Conservation (phyloP, 2,329 filamentous ascomycete genomes). For the Colletotrichum abscissum region DNA sequence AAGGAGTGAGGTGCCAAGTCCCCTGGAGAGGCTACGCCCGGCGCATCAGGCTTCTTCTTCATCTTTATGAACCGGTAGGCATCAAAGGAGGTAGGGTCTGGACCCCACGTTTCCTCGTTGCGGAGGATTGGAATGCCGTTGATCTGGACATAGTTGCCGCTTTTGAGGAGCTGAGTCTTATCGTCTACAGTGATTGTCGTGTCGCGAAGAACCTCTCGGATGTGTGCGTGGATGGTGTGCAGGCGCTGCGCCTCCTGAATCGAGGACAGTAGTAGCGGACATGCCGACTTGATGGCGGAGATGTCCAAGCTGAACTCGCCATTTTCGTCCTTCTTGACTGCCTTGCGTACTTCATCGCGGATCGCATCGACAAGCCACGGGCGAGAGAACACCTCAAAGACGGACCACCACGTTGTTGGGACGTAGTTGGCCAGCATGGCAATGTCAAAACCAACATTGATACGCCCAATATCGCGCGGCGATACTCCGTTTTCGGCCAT, state of each 20-base stretch:
- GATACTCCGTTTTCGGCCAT: not conserved
- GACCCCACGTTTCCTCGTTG: conserved; percentile 39
- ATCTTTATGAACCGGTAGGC: conserved; percentile 43
- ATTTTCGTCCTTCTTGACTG: conserved; percentile 3
- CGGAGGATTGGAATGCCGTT: conserved; percentile 38
- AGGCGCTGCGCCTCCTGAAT: conserved; percentile 50
- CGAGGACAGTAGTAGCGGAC: conserved; percentile 48
- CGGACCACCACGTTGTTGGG: conserved; percentile 56
- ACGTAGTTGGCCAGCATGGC: conserved; percentile 55
- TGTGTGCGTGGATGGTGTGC: conserved; percentile 40
- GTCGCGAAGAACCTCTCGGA: conserved; percentile 47
- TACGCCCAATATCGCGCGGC: not conserved
- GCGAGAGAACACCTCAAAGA: conserved; percentile 55
- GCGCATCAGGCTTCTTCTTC: not conserved
- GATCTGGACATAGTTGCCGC: conserved; percentile 48
- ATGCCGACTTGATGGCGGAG: conserved; percentile 44
- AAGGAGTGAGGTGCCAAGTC: conserved; percentile 18
- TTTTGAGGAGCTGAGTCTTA: conserved; percentile 48
- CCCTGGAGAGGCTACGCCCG: conserved; percentile 2
- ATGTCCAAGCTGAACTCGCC: conserved; percentile 43
- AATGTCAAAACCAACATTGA: conserved; percentile 36
- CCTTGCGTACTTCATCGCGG: conserved; percentile 49
- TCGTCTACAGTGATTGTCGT: conserved; percentile 43
- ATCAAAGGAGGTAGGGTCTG: conserved; percentile 41
- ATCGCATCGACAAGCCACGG: conserved; percentile 51